Conservation (phyloP, 2,329 filamentous ascomycete genomes). For the Fusarium fracticaudum region DNA sequence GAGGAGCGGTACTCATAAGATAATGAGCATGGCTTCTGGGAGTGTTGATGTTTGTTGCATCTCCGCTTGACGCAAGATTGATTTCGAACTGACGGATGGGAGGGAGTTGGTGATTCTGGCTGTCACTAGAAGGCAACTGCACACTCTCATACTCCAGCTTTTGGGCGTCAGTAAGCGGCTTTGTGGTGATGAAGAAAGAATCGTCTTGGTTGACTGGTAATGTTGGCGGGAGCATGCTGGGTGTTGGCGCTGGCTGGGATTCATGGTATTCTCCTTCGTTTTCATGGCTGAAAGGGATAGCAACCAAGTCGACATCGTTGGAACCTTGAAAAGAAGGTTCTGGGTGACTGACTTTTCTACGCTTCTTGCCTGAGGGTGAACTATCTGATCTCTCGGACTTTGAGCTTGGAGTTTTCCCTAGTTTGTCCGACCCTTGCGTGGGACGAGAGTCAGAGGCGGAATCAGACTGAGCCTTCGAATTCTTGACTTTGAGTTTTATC, state of each 20-base stretch:
- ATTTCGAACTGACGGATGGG: conserved; percentile 27
- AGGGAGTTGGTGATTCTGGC: conserved; percentile 26
- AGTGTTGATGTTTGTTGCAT: conserved; percentile 50
- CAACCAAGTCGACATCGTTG: conserved; percentile 42
- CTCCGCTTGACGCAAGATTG: conserved; percentile 45
- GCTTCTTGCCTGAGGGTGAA: conserved; percentile 31
- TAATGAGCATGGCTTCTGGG: conserved; percentile 41
- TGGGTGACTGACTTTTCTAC: conserved; percentile 34
- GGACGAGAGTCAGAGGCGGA: background rate
- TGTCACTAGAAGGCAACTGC: conserved; percentile 27
- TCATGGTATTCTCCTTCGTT: conserved; percentile 10
- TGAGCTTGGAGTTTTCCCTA: background rate
- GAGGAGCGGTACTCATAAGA: conserved; percentile 35
- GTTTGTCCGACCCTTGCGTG: background rate
- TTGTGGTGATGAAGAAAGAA: conserved; percentile 48
- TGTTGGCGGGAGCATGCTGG: conserved; percentile 43
- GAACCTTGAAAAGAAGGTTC: conserved; percentile 19
- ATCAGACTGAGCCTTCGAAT: conserved; percentile 1
- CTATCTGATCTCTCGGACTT: background rate
- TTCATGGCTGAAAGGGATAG: conserved; percentile 38
- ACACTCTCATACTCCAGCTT: conserved; percentile 49
- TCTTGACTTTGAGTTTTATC: conserved; percentile 31
- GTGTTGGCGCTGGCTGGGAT: conserved; percentile 18
- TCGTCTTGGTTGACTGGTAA: conserved; percentile 41
- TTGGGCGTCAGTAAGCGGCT: conserved; percentile 50